Conservation (phyloP, 306 rosid genomes). For the Inga leiocalycina region DNA sequence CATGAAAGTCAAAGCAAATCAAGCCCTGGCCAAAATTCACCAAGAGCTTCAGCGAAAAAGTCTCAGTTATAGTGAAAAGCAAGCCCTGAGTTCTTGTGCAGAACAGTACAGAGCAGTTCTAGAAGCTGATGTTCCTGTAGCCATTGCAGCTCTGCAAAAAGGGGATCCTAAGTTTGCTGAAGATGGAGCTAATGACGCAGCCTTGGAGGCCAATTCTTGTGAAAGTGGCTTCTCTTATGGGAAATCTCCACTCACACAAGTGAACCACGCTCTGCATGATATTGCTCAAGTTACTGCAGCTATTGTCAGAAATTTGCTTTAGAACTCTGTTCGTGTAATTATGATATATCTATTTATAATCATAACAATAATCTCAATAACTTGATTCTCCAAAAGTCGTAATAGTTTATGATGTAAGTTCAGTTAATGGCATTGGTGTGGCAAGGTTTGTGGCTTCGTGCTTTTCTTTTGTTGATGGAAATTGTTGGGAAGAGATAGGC, state of each 20-base stretch:
- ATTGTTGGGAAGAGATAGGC: background rate
- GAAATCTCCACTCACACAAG: slow-evolving; percentile 35
- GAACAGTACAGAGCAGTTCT: slow-evolving; percentile 28
- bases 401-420: background rate
- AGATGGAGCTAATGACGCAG: slow-evolving; percentile 42
- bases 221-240: slow-evolving; percentile 37
- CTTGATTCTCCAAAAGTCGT: background rate
- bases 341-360: no score
- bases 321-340: background rate
- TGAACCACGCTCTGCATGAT: slow-evolving; percentile 35
- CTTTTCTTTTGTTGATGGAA: slow-evolving; percentile 1
- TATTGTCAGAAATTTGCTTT: slow-evolving; percentile 44
- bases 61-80: background rate
- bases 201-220: slow-evolving; percentile 37
- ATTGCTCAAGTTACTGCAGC: slow-evolving; percentile 39
- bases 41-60: slow-evolving; percentile 3
- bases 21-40: slow-evolving; percentile 2
- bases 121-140: slow-evolving; percentile 43
- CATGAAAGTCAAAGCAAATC: slow-evolving; percentile 31
- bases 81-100: slow-evolving; percentile 35
- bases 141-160: slow-evolving; percentile 39
- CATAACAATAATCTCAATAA: no score
- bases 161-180: slow-evolving; percentile 50
- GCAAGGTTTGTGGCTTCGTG: background rate
- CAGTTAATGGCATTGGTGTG: background rate